Conservation (phyloP, 139 green algal genomes). For the Chlamydomonas sp. region DNA sequence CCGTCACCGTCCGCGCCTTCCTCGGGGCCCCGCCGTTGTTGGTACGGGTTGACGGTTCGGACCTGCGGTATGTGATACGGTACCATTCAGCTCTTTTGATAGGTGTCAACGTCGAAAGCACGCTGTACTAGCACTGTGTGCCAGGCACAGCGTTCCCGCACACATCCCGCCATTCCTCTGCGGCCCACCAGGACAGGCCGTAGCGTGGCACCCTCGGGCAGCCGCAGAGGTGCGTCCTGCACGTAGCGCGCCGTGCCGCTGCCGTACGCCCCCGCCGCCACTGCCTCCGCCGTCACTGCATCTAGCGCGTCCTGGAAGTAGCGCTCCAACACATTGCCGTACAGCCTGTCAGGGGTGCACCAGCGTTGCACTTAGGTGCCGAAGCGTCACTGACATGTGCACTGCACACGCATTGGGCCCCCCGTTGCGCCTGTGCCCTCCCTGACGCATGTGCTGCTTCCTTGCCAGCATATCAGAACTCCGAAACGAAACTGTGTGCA, state of each 20-base stretch:
- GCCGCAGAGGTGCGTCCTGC: background rate
- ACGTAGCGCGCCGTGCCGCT: conserved; percentile 67
- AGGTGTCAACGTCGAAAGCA: too few relatives aligned
- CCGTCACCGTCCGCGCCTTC: background rate
- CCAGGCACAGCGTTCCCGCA: conserved; percentile 14
- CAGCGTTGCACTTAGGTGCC: too few relatives aligned
- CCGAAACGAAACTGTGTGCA: too few relatives aligned
- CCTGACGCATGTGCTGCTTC: too few relatives aligned
- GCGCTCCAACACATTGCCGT: conserved; percentile 28
- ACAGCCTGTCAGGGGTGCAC: background rate
- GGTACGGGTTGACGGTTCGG: too few relatives aligned
- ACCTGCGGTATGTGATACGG: too few relatives aligned
- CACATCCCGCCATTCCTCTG: conserved; percentile 30
- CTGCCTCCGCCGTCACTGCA: conserved; percentile 56
- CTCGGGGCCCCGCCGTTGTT: background rate
- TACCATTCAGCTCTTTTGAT: too few relatives aligned
- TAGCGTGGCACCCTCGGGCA: conserved; percentile 48
- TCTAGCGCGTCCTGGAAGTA: conserved; percentile 61
- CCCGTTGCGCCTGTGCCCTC: too few relatives aligned
- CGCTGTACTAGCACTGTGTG: too few relatives aligned
- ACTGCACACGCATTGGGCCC: too few relatives aligned
- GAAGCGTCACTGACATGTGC: too few relatives aligned
- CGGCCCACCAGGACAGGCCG: conserved; percentile 12
- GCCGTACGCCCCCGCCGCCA: conserved; percentile 67
- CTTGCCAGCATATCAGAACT: too few relatives aligned